Conservation (phyloP, 1,284 basidiomycete genomes). For the Leccinum glutinopallens region DNA sequence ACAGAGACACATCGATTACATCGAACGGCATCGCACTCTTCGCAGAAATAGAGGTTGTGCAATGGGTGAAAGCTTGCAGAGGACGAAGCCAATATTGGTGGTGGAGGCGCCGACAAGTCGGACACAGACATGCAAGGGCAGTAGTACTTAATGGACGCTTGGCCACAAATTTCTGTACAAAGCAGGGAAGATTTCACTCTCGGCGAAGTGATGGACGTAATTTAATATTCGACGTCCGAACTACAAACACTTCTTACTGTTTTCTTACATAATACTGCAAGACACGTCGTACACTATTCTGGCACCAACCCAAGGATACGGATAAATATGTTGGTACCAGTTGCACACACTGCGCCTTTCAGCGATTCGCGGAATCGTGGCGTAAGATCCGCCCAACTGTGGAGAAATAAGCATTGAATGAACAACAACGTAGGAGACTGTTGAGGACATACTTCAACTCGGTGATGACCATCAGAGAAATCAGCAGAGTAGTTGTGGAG, state of each 20-base stretch:
- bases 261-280: constrained; percentile 22
- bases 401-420: constrained; percentile 17
- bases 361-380: constrained; percentile 69
- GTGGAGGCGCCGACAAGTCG: constrained; percentile 63
- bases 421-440: neutral
- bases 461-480: constrained; percentile 87
- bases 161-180: constrained; percentile 31
- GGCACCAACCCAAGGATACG: constrained; percentile 72
- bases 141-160: constrained; percentile 56
- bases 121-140: constrained; percentile 64
- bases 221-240: neutral
- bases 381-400: constrained; percentile 85
- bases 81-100: constrained; percentile 73
- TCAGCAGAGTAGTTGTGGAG: constrained; percentile 74
- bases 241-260: constrained; percentile 2
- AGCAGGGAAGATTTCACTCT: neutral
- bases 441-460: constrained; percentile 68
- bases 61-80: constrained; percentile 81
- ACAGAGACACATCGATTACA: constrained; percentile 91
- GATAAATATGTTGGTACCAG: constrained; percentile 83
- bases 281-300: constrained; percentile 34
- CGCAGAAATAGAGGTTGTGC: constrained; percentile 92
- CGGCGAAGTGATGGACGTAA: neutral
- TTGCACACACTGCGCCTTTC: constrained; percentile 78
- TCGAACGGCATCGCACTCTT: constrained; percentile 94